phyloP scores from a whole-genome alignment of 2,329 filamentous ascomycete species.

The Claviceps humidiphila region DNA sequence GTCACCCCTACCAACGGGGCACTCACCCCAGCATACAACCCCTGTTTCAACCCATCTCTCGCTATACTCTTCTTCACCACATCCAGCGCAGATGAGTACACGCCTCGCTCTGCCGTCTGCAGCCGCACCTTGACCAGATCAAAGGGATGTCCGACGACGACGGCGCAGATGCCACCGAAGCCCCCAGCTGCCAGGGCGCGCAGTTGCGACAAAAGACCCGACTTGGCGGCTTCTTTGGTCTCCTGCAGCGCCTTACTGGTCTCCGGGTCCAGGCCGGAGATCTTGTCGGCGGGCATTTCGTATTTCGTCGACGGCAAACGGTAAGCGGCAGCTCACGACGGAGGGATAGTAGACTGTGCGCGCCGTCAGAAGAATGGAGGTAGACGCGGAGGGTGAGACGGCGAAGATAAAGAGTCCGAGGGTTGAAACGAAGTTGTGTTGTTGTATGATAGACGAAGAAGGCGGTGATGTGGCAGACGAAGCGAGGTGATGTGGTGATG shows the following conservation, averaged over 20 bases:
- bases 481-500: too few species aligned
- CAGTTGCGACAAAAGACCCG: constrained; percentile 37
- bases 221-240: constrained; percentile 22
- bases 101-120: constrained; percentile 88
- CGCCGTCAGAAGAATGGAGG: constrained; percentile 10
- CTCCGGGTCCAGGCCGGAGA: constrained; percentile 30
- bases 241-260: constrained; percentile 25
- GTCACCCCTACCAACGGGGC: constrained; percentile 92
- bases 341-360: too few species aligned
- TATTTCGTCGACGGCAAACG: constrained; percentile 5
- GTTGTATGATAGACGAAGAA: too few species aligned
- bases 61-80: constrained; percentile 82
- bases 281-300: constrained; percentile 21
- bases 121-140: constrained; percentile 95
- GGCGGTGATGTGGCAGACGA: too few species aligned
- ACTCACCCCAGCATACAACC: constrained; percentile 92
- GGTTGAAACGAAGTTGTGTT: too few species aligned
- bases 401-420: too few species aligned
- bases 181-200: constrained; percentile 81
- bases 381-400: neutral
- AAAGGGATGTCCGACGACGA: constrained; percentile 90
- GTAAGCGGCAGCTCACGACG: too few species aligned
- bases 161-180: constrained; percentile 86
- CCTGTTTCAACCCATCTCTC: constrained; percentile 65
- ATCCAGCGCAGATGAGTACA: constrained; percentile 82